A percentile compares a stretch with the other conserved stretches of the same genome.
phyloP scores from a whole-genome alignment of 192 early-diverging fungal genomes.

The Coemansia sp. region DNA sequence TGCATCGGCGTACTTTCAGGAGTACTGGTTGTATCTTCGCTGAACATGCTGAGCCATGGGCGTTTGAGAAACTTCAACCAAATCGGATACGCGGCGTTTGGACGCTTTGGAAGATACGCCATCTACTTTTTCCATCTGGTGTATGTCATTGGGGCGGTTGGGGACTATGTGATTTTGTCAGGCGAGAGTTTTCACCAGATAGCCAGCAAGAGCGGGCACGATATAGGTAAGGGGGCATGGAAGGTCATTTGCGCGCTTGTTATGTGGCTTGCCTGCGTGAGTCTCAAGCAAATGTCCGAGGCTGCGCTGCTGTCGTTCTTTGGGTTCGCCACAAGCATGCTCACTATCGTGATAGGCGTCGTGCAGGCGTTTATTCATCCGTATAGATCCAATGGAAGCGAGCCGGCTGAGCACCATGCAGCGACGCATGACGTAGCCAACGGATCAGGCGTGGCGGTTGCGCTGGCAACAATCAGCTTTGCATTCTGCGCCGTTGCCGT shows the following conservation, averaged over 20 bases:
- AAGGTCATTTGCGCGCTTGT: slow-evolving; percentile 61
- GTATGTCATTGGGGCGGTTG: slow-evolving; percentile 65
- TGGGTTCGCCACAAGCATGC: slow-evolving; percentile 70
- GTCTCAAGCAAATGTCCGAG: slow-evolving; percentile 77
- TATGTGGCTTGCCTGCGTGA: slow-evolving; percentile 69
- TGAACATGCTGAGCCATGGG: slow-evolving; percentile 62
- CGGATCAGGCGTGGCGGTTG: slow-evolving; percentile 62
- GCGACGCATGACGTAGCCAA: slow-evolving; percentile 45
- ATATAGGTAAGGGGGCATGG: slow-evolving; percentile 57
- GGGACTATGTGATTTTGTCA: slow-evolving; percentile 71
- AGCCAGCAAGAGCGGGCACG: slow-evolving; percentile 37
- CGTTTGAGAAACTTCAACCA: slow-evolving; percentile 62
- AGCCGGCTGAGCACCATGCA: slow-evolving; percentile 46
- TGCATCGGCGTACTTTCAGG: slow-evolving; percentile 72
- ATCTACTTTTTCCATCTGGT: slow-evolving; percentile 66
- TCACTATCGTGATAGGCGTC: slow-evolving; percentile 65
- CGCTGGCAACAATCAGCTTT: slow-evolving; percentile 76
- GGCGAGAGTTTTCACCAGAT: slow-evolving; percentile 66
- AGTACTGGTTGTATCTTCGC: slow-evolving; percentile 64
- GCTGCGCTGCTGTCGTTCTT: slow-evolving; percentile 68
- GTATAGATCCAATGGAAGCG: slow-evolving; percentile 12
- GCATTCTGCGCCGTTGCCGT: slow-evolving; percentile 76
- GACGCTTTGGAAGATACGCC: slow-evolving; percentile 56
- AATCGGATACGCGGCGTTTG: slow-evolving; percentile 71
- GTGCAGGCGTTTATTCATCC: slow-evolving; percentile 55